These are phyloP conservation scores for Pulveroboletus sp. DNA, from an alignment of 768 basidiomycete species.

Conservation along the genomic window DNA sequence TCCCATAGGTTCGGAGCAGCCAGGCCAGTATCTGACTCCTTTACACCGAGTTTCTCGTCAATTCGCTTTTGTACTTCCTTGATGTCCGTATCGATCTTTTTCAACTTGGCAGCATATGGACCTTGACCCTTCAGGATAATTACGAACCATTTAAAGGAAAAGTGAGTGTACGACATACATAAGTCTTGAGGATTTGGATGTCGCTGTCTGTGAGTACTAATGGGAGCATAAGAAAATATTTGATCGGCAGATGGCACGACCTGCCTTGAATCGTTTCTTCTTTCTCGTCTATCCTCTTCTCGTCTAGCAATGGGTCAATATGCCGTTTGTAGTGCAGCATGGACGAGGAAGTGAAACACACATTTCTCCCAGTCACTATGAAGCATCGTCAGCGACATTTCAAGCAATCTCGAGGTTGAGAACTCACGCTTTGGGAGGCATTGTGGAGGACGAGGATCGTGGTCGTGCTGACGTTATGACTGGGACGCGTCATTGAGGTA, in stretches of 20 bases:
- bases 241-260: slow-evolving; percentile 22
- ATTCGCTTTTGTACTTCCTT: slow-evolving; percentile 96
- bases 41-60: slow-evolving; percentile 96
- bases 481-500: slow-evolving; percentile 34
- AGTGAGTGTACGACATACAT: slow-evolving; percentile 49
- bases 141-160: background rate
- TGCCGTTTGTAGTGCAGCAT: slow-evolving; percentile 1
- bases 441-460: slow-evolving; percentile 35
- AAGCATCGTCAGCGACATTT: slow-evolving; percentile 8
- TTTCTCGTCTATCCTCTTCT: slow-evolving; percentile 84
- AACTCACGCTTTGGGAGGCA: slow-evolving; percentile 95
- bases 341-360: slow-evolving; percentile 32
- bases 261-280: slow-evolving; percentile 86
- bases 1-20: slow-evolving; percentile 98
- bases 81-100: slow-evolving; percentile 86
- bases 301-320: slow-evolving; percentile 44
- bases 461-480: slow-evolving; percentile 17
- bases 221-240: slow-evolving; percentile 4
- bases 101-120: slow-evolving; percentile 85
- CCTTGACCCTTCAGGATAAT: slow-evolving; percentile 79
- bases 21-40: slow-evolving; percentile 97
- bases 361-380: slow-evolving; percentile 98
- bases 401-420: background rate
- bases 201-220: slow-evolving; percentile 95
- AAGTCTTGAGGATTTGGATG: slow-evolving; percentile 98